A percentile compares a stretch with the other conserved stretches of the same genome.
These are phyloP conservation scores for Diaporthe citriasiana DNA, from an alignment of 2,329 filamentous ascomycete species.

Conservation along the genomic window DNA sequence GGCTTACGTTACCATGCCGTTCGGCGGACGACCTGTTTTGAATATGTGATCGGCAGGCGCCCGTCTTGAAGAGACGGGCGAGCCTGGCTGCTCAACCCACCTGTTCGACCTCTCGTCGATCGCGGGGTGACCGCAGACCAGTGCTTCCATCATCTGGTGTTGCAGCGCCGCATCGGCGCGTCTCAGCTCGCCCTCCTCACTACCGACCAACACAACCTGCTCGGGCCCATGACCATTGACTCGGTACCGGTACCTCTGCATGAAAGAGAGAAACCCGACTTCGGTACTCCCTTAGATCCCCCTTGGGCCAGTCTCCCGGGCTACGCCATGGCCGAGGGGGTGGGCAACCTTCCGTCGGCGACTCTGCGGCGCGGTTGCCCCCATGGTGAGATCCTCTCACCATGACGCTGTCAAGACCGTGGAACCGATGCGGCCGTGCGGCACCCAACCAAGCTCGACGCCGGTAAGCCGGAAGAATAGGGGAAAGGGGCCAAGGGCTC, in stretches of 20 bases:
- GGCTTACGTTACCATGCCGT: conserved; percentile 10
- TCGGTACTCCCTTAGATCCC: neutral
- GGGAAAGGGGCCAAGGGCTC: neutral
- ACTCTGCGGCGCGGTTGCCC: neutral
- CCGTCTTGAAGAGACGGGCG: conserved; percentile 5
- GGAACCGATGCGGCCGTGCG: neutral
- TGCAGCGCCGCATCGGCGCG: conserved; percentile 15
- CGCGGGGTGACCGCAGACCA: conserved; percentile 24
- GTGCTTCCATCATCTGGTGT: neutral
- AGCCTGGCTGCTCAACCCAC: conserved; percentile 10
- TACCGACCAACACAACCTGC: neutral
- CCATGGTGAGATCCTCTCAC: neutral
- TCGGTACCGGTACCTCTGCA: conserved; percentile 19
- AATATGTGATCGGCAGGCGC: conserved; percentile 22
- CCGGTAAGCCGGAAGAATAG: neutral
- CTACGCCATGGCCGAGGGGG: neutral
- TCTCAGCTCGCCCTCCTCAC: conserved; percentile 4
- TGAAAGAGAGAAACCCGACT: too few species aligned
- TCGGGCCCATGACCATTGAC: neutral
- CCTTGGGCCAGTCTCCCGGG: neutral
- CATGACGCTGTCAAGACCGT: neutral
- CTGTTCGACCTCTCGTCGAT: conserved; percentile 9
- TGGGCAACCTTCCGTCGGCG: neutral
- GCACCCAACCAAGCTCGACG: neutral
- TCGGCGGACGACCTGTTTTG: conserved; percentile 3